Evolutionary conservation across 2,329 filamentous ascomycete genomes (phyloP), one percentile per base, ranked within the genome.

Genomic region (Chaetothyriales sp.): DNA sequence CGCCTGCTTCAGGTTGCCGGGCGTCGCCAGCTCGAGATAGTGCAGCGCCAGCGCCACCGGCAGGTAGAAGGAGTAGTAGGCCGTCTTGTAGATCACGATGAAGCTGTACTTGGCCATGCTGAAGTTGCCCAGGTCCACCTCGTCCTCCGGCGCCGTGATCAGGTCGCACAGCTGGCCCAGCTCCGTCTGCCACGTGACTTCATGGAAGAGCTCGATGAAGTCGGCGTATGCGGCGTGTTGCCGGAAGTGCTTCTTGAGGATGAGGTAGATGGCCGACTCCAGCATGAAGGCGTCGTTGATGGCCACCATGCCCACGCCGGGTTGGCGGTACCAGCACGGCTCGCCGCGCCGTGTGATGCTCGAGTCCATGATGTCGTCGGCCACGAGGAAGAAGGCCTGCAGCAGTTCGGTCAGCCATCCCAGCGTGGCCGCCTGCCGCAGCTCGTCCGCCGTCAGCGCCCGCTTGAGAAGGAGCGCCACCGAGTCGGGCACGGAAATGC

Each of bases 41-140:
- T 90, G 77, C 62, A 98, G 77, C 4, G 92, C 87, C 45, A 98
- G 80, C 8, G 89, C 90, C 51, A 98, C 89, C 54, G 92, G 92
- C 13, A 98, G 84, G 74, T 97, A 97, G 78, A 98, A 98, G 65
- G 86, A 94, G 77, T 98, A 98, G 77, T 94, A 98, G 49, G 92
- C 89, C 20, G 92, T 98, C 82, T 98, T 98, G 82, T 94, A 97
- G 72, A 94, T 86, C 73, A 98, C 92, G 65, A 98, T 98, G 77
- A 97, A 98, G 63, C 77, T 82, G 77, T 95, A 95, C 77, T 95
- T 98, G 56, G 89, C 79, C 70, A 95, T 77, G 69, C 82, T 89
- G 77, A 98, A 98, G 76, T 95, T 95, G 77, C 86, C 77, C 58
- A 98, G 82, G 72, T 97, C 82, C 65, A 97, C 86, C 56, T 83